Conservation (phyloP, 345 rosid genomes). For the Pelargonium nanum region DNA sequence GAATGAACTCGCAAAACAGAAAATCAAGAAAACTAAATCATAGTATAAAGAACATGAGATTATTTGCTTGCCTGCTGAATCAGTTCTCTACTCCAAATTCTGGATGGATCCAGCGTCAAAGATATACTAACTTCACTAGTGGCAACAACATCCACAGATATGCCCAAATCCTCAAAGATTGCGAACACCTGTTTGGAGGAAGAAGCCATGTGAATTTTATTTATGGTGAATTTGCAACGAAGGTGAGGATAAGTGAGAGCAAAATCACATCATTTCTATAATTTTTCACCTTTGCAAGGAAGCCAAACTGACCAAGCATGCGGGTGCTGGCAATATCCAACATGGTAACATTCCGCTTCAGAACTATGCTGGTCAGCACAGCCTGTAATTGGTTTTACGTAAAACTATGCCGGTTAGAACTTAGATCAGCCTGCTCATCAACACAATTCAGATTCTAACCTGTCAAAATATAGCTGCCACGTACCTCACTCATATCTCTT, state of each 20-base stretch:
- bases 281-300: conserved; percentile 74
- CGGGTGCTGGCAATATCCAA: conserved; percentile 95
- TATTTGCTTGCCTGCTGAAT: conserved; percentile 90
- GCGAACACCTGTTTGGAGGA: conserved; percentile 62
- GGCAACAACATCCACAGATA: conserved; percentile 97
- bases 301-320: conserved; percentile 97
- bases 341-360: conserved; percentile 96
- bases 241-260: neutral
- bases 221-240: neutral
- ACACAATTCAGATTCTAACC: neutral
- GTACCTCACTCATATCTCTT: conserved; percentile 92
- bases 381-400: conserved; percentile 37
- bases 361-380: conserved; percentile 90
- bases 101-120: conserved; percentile 89
- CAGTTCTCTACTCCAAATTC: conserved; percentile 94
- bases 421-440: neutral
- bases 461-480: conserved; percentile 11
- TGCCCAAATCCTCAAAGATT: conserved; percentile 89
- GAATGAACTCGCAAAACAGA: too few relatives aligned
- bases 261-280: conserved; percentile 9
- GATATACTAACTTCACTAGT: conserved; percentile 99
- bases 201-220: neutral
- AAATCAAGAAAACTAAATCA: too few relatives aligned
- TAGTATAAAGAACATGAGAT: neutral
- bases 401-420: neutral